phyloP scores from a whole-genome alignment of 2,329 filamentous ascomycete species.

The Nemania sp. region DNA sequence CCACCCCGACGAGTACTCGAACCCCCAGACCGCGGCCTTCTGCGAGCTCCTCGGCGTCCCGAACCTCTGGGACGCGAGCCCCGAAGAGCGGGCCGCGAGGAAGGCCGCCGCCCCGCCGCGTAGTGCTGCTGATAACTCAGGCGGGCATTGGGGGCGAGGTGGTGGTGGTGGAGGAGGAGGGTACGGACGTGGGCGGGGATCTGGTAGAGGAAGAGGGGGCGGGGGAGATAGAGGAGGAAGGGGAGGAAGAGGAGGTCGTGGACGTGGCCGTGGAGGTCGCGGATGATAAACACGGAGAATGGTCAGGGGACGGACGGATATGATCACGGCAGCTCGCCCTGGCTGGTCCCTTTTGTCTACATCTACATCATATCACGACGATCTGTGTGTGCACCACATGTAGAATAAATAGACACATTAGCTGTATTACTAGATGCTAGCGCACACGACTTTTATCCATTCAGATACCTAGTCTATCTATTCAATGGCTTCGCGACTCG shows the following conservation, averaged over 20 bases:
- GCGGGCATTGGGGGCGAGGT: conserved; percentile 38
- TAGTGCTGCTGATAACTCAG: too few relatives aligned
- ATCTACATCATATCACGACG: too few relatives aligned
- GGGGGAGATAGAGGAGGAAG: conserved; percentile 19
- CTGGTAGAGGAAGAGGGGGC: background rate
- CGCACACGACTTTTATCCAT: background rate
- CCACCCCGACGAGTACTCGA: conserved; percentile 81
- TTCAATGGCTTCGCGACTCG: too few relatives aligned
- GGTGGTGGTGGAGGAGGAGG: conserved; percentile 43
- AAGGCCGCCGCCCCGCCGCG: conserved; percentile 63
- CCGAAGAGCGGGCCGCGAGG: conserved; percentile 68
- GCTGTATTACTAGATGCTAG: conserved; percentile 11
- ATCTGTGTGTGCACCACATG: background rate
- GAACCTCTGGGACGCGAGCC: conserved; percentile 75
- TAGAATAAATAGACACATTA: background rate
- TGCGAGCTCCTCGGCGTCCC: conserved; percentile 77
- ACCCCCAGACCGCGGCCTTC: conserved; percentile 81
- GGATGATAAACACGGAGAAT: conserved; percentile 8
- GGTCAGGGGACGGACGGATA: too few relatives aligned
- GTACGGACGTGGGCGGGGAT: background rate
- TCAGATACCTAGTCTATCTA: too few relatives aligned
- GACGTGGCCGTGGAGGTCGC: conserved; percentile 25
- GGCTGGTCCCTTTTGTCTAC: too few relatives aligned
- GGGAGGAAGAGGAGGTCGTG: conserved; percentile 21
- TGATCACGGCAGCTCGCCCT: too few relatives aligned